Evolutionary conservation across 164 flowering plant genomes (phyloP).

Genomic region (Tinospora cordifolia): DNA sequence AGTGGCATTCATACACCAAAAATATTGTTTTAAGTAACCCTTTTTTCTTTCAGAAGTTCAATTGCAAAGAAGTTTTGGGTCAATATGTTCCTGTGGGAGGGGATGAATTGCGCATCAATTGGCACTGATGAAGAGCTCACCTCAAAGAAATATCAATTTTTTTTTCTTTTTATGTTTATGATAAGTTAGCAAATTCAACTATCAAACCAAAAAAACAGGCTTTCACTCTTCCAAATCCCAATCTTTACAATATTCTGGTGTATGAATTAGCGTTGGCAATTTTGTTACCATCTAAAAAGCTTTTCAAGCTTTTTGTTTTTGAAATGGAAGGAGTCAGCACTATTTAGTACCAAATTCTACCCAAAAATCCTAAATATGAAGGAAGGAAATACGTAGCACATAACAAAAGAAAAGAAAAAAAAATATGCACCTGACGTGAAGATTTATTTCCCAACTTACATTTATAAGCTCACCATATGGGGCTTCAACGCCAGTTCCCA

Average conservation of each 20-base stretch:
- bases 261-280: no score
- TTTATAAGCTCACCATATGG: slow-evolving; percentile 70
- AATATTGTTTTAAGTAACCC: background rate
- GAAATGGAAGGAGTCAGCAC: background rate
- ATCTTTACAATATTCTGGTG: background rate
- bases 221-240: background rate
- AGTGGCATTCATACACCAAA: background rate
- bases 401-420: background rate
- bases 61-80: no score
- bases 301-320: background rate
- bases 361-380: background rate
- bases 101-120: no score
- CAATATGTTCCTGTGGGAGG: no score
- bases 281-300: background rate
- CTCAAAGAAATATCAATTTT: no score
- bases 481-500: slow-evolving; percentile 56
- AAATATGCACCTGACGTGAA: background rate
- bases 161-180: no score
- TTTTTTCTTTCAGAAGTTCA: no score
- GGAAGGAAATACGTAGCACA: no score
- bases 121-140: no score
- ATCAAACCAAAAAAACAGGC: no score
- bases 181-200: no score
- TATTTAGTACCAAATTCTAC: background rate
- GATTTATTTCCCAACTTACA: slow-evolving; percentile 34